Evolutionary conservation across 2,329 filamentous ascomycete species (phyloP), one percentile per base, ranked within the genome.

Genomic region (Curvularia lunata): DNA sequence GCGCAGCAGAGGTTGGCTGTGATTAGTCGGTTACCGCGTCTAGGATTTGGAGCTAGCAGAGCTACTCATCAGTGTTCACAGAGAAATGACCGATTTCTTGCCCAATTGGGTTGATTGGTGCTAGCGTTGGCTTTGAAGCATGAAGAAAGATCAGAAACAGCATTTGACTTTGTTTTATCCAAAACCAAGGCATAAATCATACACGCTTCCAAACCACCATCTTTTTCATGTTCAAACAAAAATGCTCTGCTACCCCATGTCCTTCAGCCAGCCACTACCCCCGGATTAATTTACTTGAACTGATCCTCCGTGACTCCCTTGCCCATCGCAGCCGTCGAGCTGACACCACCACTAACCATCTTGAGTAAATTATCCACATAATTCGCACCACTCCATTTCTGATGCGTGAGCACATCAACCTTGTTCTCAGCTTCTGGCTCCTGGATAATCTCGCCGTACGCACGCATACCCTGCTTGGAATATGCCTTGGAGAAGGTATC

Each of bases 281-380:
- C 46, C 28, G 12, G 12, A 10, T 12, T 16, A 1, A 16, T 10
- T n/a, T 63, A 70, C 59, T 92, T 89, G 79, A 99, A 99, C 81
- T 99, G 95, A 73, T 97, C 93, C 83, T 99, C 95, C 1, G 95
- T 99, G 58, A 99, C 95, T 58, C 95, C 95, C 82, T 92, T 91
- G 32, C 94, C 95, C 95, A 99, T 99, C 19, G 95, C 95, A 59
- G 91, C 91, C 1, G 94, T 98, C 63, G 88, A 92, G 77, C 88
- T 93, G 55, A 98, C 88, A 64, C 95, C 95, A 2, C 95, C 95
- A 4, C 88, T 93, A 32, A 99, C 91, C 93, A 99, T 97, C 86
- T 96, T 97, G 78, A 97, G 83, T 81, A 97, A 75, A 78, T 96
- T 92, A 76, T 99, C 95, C 19, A 94, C 91, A 75, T 98, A 98